Base-by-base conservation (phyloP, 2,329 filamentous ascomycete species). In the Penicillium glabrum region DNA sequence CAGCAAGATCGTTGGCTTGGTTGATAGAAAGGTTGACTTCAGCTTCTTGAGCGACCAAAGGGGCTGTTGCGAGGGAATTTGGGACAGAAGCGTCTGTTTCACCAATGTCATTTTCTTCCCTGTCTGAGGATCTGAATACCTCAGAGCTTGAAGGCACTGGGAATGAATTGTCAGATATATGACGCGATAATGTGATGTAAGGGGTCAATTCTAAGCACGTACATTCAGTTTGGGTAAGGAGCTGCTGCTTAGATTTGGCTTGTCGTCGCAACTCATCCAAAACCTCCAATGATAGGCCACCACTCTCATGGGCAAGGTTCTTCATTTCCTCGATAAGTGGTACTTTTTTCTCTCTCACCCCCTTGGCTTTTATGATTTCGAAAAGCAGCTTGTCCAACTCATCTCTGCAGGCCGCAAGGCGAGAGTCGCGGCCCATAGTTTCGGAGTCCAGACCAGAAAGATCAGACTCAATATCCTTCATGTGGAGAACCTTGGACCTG, bases 251-350 rank as follows among this genome's bases (percentile, higher is more conserved):
- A 27, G 58, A 46, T 58, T 68, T 64, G 19, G 64, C 35, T 31
- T 60, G 64, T 27, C 57, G 60, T 53, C 67, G 65, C 13, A 67
- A 67, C 5, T 75, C 74, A 56, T 78, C 74, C 24, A 82, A 69
- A 51, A 79, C 73, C 24, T 75, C 75, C 54, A 79, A 69, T 3
- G 77, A 73, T 63, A 80, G 73, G 4, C 77, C 78, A 51, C 79
- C 74, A 1, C 79, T 79, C 54, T 83, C 77, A 41, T 80, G 65
- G 39, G 77, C 78, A 21, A 83, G 71, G 50, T 67, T 69, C 57
- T 79, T 76, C n/a, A 84, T 70, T 61, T 83, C 81, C 31, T 76
- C 71, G 5, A 78, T 67, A 43, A 83, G 76, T 46, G 74, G 71
- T 52, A 73, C 71, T 71, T 77, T 65, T 64, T 73, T 66, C 70